Conservation (phyloP, 257 asterid species). For the Ajuga chamaepitys region DNA sequence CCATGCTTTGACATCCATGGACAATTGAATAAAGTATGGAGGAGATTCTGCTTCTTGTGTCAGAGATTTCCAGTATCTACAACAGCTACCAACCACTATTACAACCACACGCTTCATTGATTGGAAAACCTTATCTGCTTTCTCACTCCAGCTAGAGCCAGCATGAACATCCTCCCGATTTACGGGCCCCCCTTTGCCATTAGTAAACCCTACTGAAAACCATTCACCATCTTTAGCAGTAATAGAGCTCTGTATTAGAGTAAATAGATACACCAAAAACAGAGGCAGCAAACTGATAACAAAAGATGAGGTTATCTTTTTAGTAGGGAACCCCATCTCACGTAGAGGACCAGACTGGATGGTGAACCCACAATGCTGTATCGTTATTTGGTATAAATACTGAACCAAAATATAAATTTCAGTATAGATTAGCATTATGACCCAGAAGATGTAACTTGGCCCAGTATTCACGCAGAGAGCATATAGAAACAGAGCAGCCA, state of each 20-base stretch:
- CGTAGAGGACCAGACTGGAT: slow-evolving; percentile 60
- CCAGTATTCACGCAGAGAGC: slow-evolving; percentile 97
- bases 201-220: slow-evolving; percentile 62
- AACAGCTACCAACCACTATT: slow-evolving; percentile 48
- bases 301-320: slow-evolving; percentile 71
- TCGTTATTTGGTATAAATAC: slow-evolving; percentile 82
- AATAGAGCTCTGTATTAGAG: slow-evolving; percentile 93
- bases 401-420: slow-evolving; percentile 77
- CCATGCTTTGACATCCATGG: slow-evolving; percentile 84
- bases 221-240: slow-evolving; percentile 98
- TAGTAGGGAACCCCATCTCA: slow-evolving; percentile 78
- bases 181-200: slow-evolving; percentile 36
- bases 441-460: slow-evolving; percentile 91
- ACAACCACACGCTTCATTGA: slow-evolving; percentile 31
- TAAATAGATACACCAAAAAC: slow-evolving; percentile 81
- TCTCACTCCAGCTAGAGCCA: slow-evolving; percentile 57
- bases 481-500: slow-evolving; percentile 76
- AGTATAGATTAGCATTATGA: slow-evolving; percentile 79
- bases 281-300: slow-evolving; percentile 83
- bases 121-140: slow-evolving; percentile 36
- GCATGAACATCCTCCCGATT: slow-evolving; percentile 28
- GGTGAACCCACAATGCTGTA: slow-evolving; percentile 92
- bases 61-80: slow-evolving; percentile 92
- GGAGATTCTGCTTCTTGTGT: slow-evolving; percentile 99
- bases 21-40: slow-evolving; percentile 93